Percentiles rank a stretch among this genome's conserved stretches.
These are phyloP conservation scores for Aspergillus ostianus DNA, from an alignment of 495 filamentous ascomycete species.

Conservation along the genomic window DNA sequence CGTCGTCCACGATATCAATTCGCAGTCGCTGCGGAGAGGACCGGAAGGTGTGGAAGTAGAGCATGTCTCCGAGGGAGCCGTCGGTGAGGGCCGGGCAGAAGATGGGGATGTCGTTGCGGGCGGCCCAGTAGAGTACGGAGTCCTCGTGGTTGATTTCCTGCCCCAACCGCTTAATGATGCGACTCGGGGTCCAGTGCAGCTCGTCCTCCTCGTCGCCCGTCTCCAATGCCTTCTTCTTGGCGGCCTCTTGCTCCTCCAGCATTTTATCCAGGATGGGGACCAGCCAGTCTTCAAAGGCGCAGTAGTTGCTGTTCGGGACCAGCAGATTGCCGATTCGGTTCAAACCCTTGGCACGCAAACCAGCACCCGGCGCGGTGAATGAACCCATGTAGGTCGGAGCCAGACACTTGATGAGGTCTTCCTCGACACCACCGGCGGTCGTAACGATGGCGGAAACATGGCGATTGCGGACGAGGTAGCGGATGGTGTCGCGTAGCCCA, in stretches of 20 bases:
- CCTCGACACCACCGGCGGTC: constrained; percentile 94
- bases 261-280: constrained; percentile 86
- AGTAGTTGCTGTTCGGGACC: constrained; percentile 97
- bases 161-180: constrained; percentile 80
- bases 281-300: constrained; percentile 95
- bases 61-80: constrained; percentile 92
- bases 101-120: constrained; percentile 88
- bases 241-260: constrained; percentile 88
- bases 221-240: constrained; percentile 43
- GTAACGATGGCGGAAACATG: constrained; percentile 93
- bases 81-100: constrained; percentile 97
- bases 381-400: constrained; percentile 88
- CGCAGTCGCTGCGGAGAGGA: constrained; percentile 71
- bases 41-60: constrained; percentile 95
- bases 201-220: constrained; percentile 61
- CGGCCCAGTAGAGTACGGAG: constrained; percentile 92
- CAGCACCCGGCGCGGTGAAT: constrained; percentile 71
- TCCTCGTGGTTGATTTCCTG: constrained; percentile 87
- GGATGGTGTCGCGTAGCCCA: constrained; percentile 83
- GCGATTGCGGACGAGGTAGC: constrained; percentile 86
- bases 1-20: constrained; percentile 87
- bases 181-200: constrained; percentile 86
- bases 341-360: constrained; percentile 75
- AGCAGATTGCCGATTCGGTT: constrained; percentile 95
- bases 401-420: constrained; percentile 97